These are phyloP conservation scores for Verticillium alfalfae DNA, from an alignment of 2,329 filamentous ascomycete genomes.

Conservation along the genomic window DNA sequence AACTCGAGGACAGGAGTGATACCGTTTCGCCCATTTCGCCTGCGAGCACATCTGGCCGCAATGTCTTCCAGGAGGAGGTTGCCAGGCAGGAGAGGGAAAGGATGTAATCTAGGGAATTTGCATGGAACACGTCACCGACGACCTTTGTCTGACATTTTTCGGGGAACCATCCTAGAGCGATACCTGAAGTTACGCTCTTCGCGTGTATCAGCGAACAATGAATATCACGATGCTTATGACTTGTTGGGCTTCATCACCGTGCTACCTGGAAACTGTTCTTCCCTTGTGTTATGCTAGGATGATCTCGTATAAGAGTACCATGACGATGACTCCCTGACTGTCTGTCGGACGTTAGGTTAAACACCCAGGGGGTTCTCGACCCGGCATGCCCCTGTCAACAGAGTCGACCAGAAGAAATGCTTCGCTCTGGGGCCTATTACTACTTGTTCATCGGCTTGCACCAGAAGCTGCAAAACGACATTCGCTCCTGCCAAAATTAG, in stretches of 20 bases:
- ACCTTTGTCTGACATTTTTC: neutral
- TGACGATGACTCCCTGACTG: neutral
- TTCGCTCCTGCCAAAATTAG: neutral
- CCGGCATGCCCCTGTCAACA: neutral
- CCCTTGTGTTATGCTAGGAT: too few species aligned
- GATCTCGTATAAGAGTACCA: too few species aligned
- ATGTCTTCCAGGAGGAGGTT: constrained; percentile 31
- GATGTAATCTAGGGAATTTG: neutral
- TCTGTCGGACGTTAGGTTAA: neutral
- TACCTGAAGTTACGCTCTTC: too few species aligned
- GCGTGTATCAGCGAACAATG: neutral
- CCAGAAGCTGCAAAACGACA: neutral
- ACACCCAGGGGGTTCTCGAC: neutral
- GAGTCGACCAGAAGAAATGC: too few species aligned
- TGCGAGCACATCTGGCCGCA: constrained; percentile 15
- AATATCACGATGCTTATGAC: neutral
- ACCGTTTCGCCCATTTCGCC: constrained; percentile 23
- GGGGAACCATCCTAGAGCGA: neutral
- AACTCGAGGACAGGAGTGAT: constrained; percentile 11
- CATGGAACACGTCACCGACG: neutral
- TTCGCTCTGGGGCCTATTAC: neutral
- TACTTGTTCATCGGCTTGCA: neutral
- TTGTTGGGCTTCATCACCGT: too few species aligned
- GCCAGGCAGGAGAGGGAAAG: constrained; percentile 22
- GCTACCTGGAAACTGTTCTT: too few species aligned